These are phyloP conservation scores for Onygenales sp. DNA, from an alignment of 2,329 filamentous ascomycete species.

Conservation along the genomic window DNA sequence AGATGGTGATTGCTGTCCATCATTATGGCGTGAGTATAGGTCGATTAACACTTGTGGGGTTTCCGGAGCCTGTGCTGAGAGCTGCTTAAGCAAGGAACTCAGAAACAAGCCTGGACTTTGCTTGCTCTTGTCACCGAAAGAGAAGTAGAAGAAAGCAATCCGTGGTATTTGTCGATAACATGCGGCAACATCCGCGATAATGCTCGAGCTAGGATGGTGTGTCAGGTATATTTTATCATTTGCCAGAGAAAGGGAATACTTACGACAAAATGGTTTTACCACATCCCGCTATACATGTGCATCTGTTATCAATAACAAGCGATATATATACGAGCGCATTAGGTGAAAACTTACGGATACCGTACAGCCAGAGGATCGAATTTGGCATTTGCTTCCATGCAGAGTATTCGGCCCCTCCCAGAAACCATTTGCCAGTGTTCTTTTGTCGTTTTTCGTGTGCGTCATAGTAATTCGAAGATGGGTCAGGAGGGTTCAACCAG, in stretches of 20 bases:
- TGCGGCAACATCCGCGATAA: slow-evolving; percentile 21
- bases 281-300: slow-evolving; percentile 22
- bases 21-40: slow-evolving; percentile 11
- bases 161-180: background rate
- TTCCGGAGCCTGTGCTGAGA: slow-evolving; percentile 16
- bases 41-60: background rate
- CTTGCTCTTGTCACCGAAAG: slow-evolving; percentile 31
- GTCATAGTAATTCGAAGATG: slow-evolving; percentile 24
- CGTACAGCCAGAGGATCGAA: slow-evolving; percentile 30
- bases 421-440: slow-evolving; percentile 28
- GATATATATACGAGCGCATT: too few relatives aligned
- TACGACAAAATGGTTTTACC: slow-evolving; percentile 33
- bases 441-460: slow-evolving; percentile 22
- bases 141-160: slow-evolving; percentile 27
- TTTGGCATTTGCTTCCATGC: slow-evolving; percentile 21
- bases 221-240: background rate
- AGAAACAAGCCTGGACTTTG: slow-evolving; percentile 26
- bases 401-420: slow-evolving; percentile 18
- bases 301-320: too few relatives aligned
- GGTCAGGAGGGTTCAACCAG: slow-evolving; percentile 19
- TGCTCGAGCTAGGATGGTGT: slow-evolving; percentile 14
- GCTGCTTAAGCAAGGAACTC: slow-evolving; percentile 28
- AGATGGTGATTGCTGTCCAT: slow-evolving; percentile 15
- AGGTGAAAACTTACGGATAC: slow-evolving; percentile 17
- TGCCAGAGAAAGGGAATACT: background rate